phyloP scores from a whole-genome alignment of 371 early-diverging fungal species.

The Chytridium lagenaria region DNA sequence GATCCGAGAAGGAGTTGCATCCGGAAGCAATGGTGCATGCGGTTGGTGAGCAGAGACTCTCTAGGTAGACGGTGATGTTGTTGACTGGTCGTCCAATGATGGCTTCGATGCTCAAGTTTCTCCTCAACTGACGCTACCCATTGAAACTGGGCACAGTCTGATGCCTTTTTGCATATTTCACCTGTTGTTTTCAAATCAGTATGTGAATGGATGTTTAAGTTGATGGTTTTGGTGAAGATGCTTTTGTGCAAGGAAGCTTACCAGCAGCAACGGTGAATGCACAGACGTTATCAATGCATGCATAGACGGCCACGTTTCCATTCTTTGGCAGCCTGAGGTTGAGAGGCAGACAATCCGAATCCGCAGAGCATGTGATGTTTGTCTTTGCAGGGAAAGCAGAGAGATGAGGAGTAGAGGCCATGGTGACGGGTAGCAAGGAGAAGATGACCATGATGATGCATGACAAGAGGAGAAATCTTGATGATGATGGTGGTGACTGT shows the following conservation, averaged over 20 bases:
- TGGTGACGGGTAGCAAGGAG: not conserved
- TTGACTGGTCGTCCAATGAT: slow-evolving; percentile 12
- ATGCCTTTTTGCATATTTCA: slow-evolving; percentile 51
- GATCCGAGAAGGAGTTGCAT: slow-evolving; percentile 49
- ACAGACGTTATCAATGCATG: slow-evolving; percentile 49
- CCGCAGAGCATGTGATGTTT: slow-evolving; percentile 23
- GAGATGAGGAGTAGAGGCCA: not conserved
- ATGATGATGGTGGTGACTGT: no score
- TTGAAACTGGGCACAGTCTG: slow-evolving; percentile 67
- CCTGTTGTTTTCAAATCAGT: no score
- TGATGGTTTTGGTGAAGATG: not conserved
- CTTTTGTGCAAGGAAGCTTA: slow-evolving; percentile 33
- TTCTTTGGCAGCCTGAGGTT: slow-evolving; percentile 22
- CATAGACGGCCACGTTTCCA: slow-evolving; percentile 39
- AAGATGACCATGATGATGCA: no score
- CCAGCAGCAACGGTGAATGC: slow-evolving; percentile 52
- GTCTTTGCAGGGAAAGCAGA: not conserved
- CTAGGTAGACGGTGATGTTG: slow-evolving; percentile 33
- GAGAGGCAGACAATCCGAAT: slow-evolving; percentile 27
- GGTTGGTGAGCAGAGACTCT: slow-evolving; percentile 51
- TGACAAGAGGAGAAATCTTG: no score
- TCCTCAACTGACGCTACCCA: slow-evolving; percentile 40
- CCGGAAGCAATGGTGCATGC: slow-evolving; percentile 65
- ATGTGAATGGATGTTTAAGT: no score
- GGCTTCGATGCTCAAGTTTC: slow-evolving; percentile 24